These are phyloP conservation scores for Apophysomyces variabilis DNA, from an alignment of 371 early-diverging fungal species.

Conservation along the genomic window DNA sequence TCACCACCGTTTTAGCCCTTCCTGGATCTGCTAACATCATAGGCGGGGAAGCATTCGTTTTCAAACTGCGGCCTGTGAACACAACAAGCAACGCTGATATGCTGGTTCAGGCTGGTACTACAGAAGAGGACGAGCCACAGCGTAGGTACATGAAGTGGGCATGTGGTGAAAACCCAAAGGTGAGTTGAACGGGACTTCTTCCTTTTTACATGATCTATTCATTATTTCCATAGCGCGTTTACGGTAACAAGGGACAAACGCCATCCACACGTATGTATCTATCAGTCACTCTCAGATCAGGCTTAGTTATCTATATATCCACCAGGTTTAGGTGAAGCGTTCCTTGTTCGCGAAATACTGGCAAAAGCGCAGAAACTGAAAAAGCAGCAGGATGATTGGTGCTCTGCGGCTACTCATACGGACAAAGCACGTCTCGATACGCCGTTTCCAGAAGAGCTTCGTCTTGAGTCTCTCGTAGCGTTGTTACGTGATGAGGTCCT, in stretches of 20 bases:
- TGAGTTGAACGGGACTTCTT: not conserved
- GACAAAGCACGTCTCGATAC: slow-evolving; percentile 30
- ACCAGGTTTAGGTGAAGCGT: slow-evolving; percentile 75
- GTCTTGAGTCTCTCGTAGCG: slow-evolving; percentile 65
- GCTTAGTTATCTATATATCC: slow-evolving; percentile 24
- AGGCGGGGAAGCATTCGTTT: slow-evolving; percentile 76
- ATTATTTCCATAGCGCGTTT: not conserved
- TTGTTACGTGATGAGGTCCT: slow-evolving; percentile 74
- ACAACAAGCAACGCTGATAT: slow-evolving; percentile 66
- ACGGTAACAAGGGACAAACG: slow-evolving; percentile 28
- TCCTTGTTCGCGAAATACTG: slow-evolving; percentile 67
- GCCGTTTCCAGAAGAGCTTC: slow-evolving; percentile 69
- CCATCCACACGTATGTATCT: slow-evolving; percentile 38
- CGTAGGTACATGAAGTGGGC: slow-evolving; percentile 85
- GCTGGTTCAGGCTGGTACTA: slow-evolving; percentile 59
- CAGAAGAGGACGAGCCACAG: slow-evolving; percentile 24
- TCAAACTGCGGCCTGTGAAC: slow-evolving; percentile 59
- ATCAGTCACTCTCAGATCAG: no score
- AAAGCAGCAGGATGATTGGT: slow-evolving; percentile 80
- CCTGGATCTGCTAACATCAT: slow-evolving; percentile 79
- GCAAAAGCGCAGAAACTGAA: slow-evolving; percentile 59
- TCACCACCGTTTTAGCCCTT: slow-evolving; percentile 73
- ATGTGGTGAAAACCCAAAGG: slow-evolving; percentile 81
- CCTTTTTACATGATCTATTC: not conserved
- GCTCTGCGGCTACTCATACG: slow-evolving; percentile 59